Percentiles rank a stretch among this genome's conserved stretches.
These are phyloP conservation scores for Eutrema heterophyllum DNA, from an alignment of 345 rosid genomes.

Conservation along the genomic window DNA sequence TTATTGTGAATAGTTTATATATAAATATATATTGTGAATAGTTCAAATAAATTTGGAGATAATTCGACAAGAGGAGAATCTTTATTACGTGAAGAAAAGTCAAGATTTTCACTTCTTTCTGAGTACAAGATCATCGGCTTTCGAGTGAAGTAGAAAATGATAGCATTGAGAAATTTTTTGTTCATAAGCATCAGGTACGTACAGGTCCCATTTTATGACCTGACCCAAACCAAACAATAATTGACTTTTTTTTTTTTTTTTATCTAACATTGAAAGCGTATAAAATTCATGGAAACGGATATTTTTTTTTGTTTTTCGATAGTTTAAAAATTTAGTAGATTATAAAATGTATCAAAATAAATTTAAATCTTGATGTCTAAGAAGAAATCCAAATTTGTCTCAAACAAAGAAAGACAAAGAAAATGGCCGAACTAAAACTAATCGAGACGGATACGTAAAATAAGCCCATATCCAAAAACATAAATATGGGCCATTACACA, in stretches of 20 bases:
- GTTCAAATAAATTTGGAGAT: neutral
- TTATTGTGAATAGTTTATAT: neutral
- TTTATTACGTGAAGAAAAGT: neutral
- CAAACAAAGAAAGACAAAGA: too few species aligned
- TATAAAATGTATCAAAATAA: too few species aligned
- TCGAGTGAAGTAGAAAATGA: slow-evolving; percentile 1
- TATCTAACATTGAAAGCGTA: too few species aligned
- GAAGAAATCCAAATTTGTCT: too few species aligned
- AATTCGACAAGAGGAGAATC: neutral
- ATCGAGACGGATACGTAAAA: too few species aligned
- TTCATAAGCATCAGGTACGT: neutral
- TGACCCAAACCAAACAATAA: neutral
- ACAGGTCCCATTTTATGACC: neutral
- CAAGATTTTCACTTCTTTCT: neutral
- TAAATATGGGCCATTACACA: too few species aligned
- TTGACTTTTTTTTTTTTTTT: neutral
- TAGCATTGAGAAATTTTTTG: neutral
- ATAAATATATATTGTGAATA: neutral
- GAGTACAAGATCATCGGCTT: neutral
- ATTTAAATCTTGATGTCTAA: too few species aligned
- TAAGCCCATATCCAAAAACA: too few species aligned
- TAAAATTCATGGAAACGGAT: too few species aligned
- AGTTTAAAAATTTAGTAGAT: too few species aligned
- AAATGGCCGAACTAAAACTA: too few species aligned
- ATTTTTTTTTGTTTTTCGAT: too few species aligned